These are phyloP conservation scores for Chlamydomonas sp. DNA, from an alignment of 139 green algal species.

Conservation along the genomic window DNA sequence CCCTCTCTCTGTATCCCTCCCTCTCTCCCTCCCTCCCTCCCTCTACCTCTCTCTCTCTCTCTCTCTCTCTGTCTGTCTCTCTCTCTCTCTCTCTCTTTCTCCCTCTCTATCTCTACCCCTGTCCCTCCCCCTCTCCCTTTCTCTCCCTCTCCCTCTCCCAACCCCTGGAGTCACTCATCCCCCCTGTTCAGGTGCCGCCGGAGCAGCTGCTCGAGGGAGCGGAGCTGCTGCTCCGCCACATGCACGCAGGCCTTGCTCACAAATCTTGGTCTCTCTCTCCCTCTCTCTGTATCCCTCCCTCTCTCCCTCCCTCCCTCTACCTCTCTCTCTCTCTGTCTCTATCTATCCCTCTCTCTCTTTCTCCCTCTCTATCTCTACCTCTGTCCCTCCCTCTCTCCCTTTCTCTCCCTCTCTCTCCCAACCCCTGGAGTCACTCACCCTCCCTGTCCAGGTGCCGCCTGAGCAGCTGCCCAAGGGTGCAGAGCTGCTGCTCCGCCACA, in stretches of 20 bases:
- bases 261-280: too few species aligned
- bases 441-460: background rate
- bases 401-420: background rate
- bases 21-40: too few species aligned
- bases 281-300: too few species aligned
- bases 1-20: background rate
- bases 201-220: too few species aligned
- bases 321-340: too few species aligned
- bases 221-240: too few species aligned
- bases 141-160: background rate
- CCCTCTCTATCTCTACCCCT: background rate
- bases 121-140: background rate
- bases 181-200: too few species aligned
- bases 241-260: too few species aligned
- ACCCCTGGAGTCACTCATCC: too few species aligned
- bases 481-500: background rate
- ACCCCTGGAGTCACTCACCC: too few species aligned
- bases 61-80: background rate
- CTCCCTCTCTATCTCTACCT: background rate
- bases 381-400: background rate
- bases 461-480: slow-evolving; percentile 21
- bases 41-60: too few species aligned
- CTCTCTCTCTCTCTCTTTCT: background rate
- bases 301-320: background rate
- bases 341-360: too few species aligned